Evolutionary conservation across 495 filamentous ascomycete genomes (phyloP).

Genomic region (Talaromyces borbonicus): DNA sequence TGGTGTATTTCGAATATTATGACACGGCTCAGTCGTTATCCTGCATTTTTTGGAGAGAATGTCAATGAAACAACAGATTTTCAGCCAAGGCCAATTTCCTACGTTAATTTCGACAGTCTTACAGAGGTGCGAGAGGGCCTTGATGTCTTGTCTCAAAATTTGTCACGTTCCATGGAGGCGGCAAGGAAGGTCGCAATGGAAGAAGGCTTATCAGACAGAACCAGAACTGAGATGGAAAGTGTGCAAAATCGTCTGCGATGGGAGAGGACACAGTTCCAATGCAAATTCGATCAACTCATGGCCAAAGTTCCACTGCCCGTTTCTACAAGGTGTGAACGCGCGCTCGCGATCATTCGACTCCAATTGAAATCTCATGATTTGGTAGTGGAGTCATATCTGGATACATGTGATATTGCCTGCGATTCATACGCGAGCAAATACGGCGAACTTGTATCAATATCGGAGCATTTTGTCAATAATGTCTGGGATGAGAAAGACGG

Average conservation of each 20-base stretch:
- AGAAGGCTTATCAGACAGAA: neutral
- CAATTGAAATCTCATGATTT: constrained; percentile 2
- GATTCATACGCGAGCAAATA: constrained; percentile 1
- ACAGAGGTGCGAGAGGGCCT: constrained; percentile 1
- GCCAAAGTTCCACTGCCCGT: neutral
- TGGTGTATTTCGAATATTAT: neutral
- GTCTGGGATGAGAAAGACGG: neutral
- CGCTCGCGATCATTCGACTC: constrained; percentile 10
- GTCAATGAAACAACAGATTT: too few species aligned
- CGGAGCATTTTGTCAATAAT: constrained; percentile 6
- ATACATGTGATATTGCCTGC: neutral
- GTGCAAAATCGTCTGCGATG: neutral
- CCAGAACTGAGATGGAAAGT: neutral
- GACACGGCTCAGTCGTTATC: neutral
- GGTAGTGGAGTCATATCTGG: constrained; percentile 9
- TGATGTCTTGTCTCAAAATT: neutral
- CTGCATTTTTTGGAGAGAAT: constrained; percentile 2
- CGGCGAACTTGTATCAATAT: neutral
- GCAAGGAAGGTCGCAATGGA: neutral
- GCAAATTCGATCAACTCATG: neutral
- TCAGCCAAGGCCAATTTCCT: too few species aligned
- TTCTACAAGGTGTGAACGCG: constrained; percentile 4
- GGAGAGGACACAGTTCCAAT: neutral
- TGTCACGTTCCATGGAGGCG: neutral
- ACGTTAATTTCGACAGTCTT: neutral